Percentiles rank a stretch among this genome's conserved stretches.
Conservation (phyloP, 495 filamentous ascomycete species). For the Letharia columbiana region DNA sequence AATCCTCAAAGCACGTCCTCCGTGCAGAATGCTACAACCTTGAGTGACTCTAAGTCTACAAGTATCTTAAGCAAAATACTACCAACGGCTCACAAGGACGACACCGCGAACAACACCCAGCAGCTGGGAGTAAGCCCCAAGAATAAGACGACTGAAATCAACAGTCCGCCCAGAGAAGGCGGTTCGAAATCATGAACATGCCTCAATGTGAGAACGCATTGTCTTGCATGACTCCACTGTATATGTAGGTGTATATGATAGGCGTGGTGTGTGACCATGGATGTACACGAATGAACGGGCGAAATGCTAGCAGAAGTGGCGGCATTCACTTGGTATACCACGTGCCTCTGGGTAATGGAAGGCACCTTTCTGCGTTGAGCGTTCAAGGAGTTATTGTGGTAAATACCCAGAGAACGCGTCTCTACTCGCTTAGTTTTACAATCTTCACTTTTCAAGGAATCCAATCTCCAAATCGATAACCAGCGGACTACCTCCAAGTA, state of each 20-base stretch:
- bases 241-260: not conserved
- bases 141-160: not conserved
- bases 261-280: not conserved
- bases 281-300: not conserved
- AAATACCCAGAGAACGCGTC: slow-evolving; percentile 12
- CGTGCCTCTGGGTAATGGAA: not conserved
- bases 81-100: not conserved
- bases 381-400: not conserved
- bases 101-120: not conserved
- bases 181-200: not conserved
- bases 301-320: not conserved
- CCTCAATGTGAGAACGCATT: not conserved
- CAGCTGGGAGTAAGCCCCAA: not conserved
- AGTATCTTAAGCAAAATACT: not conserved
- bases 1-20: slow-evolving; percentile 11
- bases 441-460: not conserved
- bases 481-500: not conserved
- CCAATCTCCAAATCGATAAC: not conserved
- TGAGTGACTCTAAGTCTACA: not conserved
- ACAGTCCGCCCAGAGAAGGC: not conserved
- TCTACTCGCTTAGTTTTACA: slow-evolving; percentile 19
- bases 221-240: not conserved
- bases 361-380: not conserved
- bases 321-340: not conserved
- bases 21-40: not conserved